Percentiles rank a stretch among this genome's conserved stretches.
phyloP scores from a whole-genome alignment of 345 rosid species.

The Aethionema arabicum region DNA sequence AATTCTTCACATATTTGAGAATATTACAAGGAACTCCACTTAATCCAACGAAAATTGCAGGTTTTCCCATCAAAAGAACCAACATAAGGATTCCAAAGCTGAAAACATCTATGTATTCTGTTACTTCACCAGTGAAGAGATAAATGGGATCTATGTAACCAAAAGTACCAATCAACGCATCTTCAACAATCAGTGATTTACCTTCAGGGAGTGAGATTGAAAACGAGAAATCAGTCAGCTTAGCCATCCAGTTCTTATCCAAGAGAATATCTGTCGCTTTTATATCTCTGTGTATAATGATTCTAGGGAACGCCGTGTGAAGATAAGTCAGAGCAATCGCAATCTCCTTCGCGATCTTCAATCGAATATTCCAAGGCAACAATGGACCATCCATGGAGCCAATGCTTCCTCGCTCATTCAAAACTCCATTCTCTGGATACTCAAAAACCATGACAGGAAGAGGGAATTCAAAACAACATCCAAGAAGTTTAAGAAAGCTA shows the following conservation, averaged over 20 bases:
- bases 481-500: conserved; percentile 3
- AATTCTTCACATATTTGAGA: conserved; percentile 3
- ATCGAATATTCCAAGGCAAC: conserved; percentile 14
- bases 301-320: conserved; percentile 5
- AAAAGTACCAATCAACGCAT: conserved; percentile 13
- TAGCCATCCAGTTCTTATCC: conserved; percentile 15
- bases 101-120: conserved; percentile 8
- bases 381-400: background rate
- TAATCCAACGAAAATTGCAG: background rate
- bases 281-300: conserved; percentile 14
- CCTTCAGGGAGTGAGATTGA: conserved; percentile 17
- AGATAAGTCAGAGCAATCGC: conserved; percentile 19
- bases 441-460: conserved; percentile 9
- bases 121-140: background rate
- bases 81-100: conserved; percentile 14
- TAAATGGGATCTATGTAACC: conserved; percentile 17
- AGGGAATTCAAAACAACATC: conserved; percentile 1
- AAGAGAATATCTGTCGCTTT: conserved; percentile 13
- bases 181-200: conserved; percentile 5
- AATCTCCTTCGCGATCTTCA: conserved; percentile 14
- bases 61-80: conserved; percentile 20
- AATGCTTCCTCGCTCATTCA: background rate
- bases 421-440: conserved; percentile 3
- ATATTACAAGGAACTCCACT: background rate
- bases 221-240: conserved; percentile 16